phyloP scores from a whole-genome alignment of 2,329 filamentous ascomycete species.

The Aspergillus versicolor region DNA sequence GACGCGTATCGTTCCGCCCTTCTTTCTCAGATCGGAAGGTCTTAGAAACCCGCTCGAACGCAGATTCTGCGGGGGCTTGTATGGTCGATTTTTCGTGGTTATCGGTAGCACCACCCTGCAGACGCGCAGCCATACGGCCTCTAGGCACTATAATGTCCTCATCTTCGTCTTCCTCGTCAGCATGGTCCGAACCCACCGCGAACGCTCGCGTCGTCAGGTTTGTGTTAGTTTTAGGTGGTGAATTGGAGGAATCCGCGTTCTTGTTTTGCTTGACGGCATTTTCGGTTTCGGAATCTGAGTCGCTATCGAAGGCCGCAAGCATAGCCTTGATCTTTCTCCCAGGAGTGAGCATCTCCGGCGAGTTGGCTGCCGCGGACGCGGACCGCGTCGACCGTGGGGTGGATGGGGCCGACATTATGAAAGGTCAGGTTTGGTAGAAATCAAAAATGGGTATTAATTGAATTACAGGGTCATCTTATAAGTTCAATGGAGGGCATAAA shows the following conservation, averaged over 20 bases:
- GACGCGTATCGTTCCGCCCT: conserved; percentile 9
- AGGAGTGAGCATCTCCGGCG: conserved; percentile 42
- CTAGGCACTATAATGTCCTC: conserved; percentile 57
- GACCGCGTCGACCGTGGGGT: conserved; percentile 36
- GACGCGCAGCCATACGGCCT: conserved; percentile 64
- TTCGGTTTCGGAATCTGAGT: conserved; percentile 47
- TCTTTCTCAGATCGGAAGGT: conserved; percentile 20
- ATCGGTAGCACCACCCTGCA: conserved; percentile 48
- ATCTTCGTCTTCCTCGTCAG: conserved; percentile 38
- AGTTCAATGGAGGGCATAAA: background rate
- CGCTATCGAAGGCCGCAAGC: conserved; percentile 49
- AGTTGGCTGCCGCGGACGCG: conserved; percentile 27
- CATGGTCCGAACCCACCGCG: conserved; percentile 14
- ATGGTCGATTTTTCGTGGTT: conserved; percentile 6
- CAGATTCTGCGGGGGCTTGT: conserved; percentile 27
- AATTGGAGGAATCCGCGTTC: conserved; percentile 3
- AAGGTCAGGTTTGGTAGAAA: background rate
- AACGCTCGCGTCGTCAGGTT: background rate
- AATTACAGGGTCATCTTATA: conserved; percentile 2
- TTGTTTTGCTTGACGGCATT: conserved; percentile 10
- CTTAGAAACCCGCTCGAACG: conserved; percentile 42
- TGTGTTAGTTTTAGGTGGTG: background rate
- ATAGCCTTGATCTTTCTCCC: conserved; percentile 51
- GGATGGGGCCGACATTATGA: conserved; percentile 32
- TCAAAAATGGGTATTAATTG: background rate